Conservation (phyloP, 2,329 filamentous ascomycete species). For the Calonectria honghensis region DNA sequence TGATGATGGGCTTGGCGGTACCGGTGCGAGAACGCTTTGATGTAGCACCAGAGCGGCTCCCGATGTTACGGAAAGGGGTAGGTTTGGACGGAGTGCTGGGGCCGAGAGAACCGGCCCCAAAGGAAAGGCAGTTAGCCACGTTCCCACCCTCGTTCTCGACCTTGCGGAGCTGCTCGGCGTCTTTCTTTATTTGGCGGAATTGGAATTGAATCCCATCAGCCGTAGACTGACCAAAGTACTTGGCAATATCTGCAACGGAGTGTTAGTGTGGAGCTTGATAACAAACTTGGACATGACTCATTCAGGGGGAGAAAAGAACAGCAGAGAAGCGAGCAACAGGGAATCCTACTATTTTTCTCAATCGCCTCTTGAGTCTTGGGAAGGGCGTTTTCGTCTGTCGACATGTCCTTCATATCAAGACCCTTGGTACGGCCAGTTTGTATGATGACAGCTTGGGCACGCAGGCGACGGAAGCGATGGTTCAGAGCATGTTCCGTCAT, state of each 20-base stretch:
- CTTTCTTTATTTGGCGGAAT: conserved; percentile 73
- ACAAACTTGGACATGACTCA: not conserved
- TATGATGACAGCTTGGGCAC: conserved; percentile 64
- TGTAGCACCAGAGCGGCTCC: conserved; percentile 52
- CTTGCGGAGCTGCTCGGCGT: conserved; percentile 68
- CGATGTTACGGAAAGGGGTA: conserved; percentile 46
- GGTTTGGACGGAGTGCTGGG: conserved; percentile 58
- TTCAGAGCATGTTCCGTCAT: conserved; percentile 68
- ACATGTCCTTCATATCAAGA: conserved; percentile 66
- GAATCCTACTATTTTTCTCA: conserved; percentile 64
- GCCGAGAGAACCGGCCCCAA: conserved; percentile 51
- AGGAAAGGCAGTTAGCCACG: conserved; percentile 64
- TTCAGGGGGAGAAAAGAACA: conserved; percentile 2
- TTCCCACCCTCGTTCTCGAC: conserved; percentile 67
- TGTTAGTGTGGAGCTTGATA: not conserved
- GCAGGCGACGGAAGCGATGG: conserved; percentile 71
- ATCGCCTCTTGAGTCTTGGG: conserved; percentile 62
- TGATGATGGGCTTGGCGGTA: conserved; percentile 50
- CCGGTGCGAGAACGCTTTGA: conserved; percentile 52
- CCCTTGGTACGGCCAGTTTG: conserved; percentile 59
- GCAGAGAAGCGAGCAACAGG: not conserved
- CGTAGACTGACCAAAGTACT: conserved; percentile 76
- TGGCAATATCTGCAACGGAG: conserved; percentile 72
- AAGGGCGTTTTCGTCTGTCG: conserved; percentile 58
- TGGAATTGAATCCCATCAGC: conserved; percentile 76